Conservation (phyloP, 768 basidiomycete genomes). For the Amanita brunnescens region DNA sequence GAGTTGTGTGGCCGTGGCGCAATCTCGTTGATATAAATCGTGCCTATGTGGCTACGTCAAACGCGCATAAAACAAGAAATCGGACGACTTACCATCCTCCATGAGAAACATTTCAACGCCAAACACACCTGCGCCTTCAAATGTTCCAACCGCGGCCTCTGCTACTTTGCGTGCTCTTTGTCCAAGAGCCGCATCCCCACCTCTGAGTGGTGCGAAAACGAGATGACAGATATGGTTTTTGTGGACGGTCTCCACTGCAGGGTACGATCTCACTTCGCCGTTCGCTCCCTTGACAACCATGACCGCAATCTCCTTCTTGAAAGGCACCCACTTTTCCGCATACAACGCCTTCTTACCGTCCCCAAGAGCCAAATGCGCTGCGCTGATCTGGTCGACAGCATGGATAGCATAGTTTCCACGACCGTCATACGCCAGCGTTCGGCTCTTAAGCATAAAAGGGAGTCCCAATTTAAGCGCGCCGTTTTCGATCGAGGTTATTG, state of each 20-base stretch:
- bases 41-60: slow-evolving; percentile 33
- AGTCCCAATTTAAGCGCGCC: slow-evolving; percentile 59
- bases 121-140: slow-evolving; percentile 89
- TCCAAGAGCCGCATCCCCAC: slow-evolving; percentile 42
- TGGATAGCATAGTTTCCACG: slow-evolving; percentile 82
- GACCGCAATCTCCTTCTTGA: slow-evolving; percentile 85
- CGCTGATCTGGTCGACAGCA: slow-evolving; percentile 38
- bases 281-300: slow-evolving; percentile 83
- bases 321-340: slow-evolving; percentile 90
- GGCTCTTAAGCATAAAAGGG: slow-evolving; percentile 92
- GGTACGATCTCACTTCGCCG: slow-evolving; percentile 69
- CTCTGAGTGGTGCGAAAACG: slow-evolving; percentile 81
- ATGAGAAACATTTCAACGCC: slow-evolving; percentile 98
- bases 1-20: slow-evolving; percentile 98
- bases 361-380: slow-evolving; percentile 41
- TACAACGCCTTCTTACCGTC: slow-evolving; percentile 66
- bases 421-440: slow-evolving; percentile 95
- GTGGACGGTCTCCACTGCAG: slow-evolving; percentile 91
- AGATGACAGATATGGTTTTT: slow-evolving; percentile 90
- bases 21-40: slow-evolving; percentile 88
- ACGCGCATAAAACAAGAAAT: neutral
- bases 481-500: slow-evolving; percentile 38
- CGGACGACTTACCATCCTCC: slow-evolving; percentile 52
- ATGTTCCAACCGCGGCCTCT: slow-evolving; percentile 67
- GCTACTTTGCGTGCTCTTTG: slow-evolving; percentile 63